Base-by-base conservation (phyloP, 2,329 filamentous ascomycete species). In the Cladosporium austrohemisphaericum region DNA sequence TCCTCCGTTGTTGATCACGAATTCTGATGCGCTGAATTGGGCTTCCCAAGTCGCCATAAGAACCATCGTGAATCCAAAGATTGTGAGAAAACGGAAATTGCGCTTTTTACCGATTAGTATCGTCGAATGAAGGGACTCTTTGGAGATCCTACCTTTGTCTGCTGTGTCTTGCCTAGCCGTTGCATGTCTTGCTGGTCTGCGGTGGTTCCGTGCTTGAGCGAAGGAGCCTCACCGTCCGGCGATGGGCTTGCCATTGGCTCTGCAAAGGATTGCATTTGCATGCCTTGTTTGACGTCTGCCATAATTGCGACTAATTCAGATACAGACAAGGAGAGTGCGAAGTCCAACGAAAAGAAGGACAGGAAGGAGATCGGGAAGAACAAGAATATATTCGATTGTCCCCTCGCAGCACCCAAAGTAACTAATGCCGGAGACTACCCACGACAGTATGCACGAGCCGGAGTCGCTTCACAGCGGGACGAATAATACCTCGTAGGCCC, bases 1-100 rank as follows among this genome's bases (percentile, higher is more conserved):
- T 4, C 63, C 61, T 11, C 63, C 61, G 44, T 65, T 64, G 16
- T 53, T 50, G 16, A 66, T 55, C 6, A 59, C 60, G 13, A 60
- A 57, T 10, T 55, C 55, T 1, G 62, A 52, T 13, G 57, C 59
- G n/a, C 62, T 60, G 19, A 65, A 56, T 3, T 65, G 59, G 28
- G 60, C 64, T 40, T 65, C 63, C 58, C 58, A 60, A n/a, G 53
- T 57, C 10, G 54, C 57, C 60, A 64, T 64, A 7, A 58, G 26
- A 10, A 59, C 55, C 52, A 56, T 57, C 6, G 55, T 55, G 28
- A 58, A 59, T 1, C 55, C 57, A 18, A 59, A 56, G n/a, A 60
- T 58, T 1, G 55, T 57, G 6, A 60, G 31, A 23, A 59, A 58
- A 18, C 50, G 52, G 36, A 60, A 60, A 44, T 60, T 60, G 11